Evolutionary conservation across 768 basidiomycete species (phyloP).

Genomic region (Mycena metata): DNA sequence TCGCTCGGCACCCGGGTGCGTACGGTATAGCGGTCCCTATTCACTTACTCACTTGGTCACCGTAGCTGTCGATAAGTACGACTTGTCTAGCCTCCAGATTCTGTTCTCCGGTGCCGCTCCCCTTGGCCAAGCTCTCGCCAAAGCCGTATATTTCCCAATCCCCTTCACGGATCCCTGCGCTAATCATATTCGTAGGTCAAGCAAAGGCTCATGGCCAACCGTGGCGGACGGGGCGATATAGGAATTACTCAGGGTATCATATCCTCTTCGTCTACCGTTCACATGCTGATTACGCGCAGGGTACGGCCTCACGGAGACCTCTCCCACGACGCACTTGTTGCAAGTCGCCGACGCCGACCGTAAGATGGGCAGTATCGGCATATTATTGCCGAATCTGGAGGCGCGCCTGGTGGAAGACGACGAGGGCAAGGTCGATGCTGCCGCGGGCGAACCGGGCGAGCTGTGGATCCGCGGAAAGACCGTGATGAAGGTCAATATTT

Average conservation of each 20-base stretch:
- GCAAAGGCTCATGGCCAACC: conserved; percentile 51
- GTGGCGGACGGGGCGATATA: conserved; percentile 57
- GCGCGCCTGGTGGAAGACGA: conserved; percentile 77
- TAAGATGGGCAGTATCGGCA: conserved; percentile 77
- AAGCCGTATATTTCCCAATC: conserved; percentile 51
- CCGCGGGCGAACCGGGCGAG: conserved; percentile 76
- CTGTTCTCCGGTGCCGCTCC: conserved; percentile 88
- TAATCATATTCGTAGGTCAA: conserved; percentile 47
- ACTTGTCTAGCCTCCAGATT: conserved; percentile 69
- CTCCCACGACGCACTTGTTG: conserved; percentile 76
- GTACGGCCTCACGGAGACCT: conserved; percentile 88
- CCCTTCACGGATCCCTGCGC: not conserved
- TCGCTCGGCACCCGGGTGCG: conserved; percentile 78
- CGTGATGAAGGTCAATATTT: conserved; percentile 76
- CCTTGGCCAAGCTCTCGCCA: conserved; percentile 72
- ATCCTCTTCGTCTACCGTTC: not conserved
- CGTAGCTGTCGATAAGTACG: conserved; percentile 73
- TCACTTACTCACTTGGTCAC: not conserved
- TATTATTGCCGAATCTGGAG: conserved; percentile 81
- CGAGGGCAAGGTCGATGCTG: conserved; percentile 61
- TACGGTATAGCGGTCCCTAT: conserved; percentile 8
- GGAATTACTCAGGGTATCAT: conserved; percentile 66
- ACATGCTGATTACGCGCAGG: conserved; percentile 52
- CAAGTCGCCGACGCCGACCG: conserved; percentile 55
- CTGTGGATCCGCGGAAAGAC: conserved; percentile 85